Evolutionary conservation across 2,329 filamentous ascomycete genomes (phyloP).

Genomic region (Clarireedia paspali): DNA sequence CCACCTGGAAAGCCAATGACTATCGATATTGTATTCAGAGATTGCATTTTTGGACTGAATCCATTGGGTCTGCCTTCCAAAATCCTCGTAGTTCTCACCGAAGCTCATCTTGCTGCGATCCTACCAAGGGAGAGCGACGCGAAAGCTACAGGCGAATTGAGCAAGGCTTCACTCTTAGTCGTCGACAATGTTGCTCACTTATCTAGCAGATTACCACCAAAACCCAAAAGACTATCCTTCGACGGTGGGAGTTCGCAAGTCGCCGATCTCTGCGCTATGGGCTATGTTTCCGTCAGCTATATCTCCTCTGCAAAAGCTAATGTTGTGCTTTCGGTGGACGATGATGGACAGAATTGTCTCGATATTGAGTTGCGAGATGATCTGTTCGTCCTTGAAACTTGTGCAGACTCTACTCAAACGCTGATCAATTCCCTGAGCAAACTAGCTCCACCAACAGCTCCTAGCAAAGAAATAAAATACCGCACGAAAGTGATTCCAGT

Average conservation of each 20-base stretch:
- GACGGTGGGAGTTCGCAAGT: slow-evolving; percentile 38
- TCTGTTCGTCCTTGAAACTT: slow-evolving; percentile 84
- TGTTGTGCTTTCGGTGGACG: slow-evolving; percentile 49
- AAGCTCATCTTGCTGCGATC: slow-evolving; percentile 62
- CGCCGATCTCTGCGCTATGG: slow-evolving; percentile 51
- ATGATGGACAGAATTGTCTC: slow-evolving; percentile 56
- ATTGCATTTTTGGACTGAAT: slow-evolving; percentile 79
- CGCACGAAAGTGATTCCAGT: slow-evolving; percentile 80
- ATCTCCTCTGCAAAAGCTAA: slow-evolving; percentile 72
- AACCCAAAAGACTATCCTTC: slow-evolving; percentile 24
- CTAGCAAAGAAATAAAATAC: slow-evolving; percentile 77
- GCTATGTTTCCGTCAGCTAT: slow-evolving; percentile 80
- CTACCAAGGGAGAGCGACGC: slow-evolving; percentile 60
- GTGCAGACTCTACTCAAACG: slow-evolving; percentile 94
- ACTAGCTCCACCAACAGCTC: slow-evolving; percentile 68
- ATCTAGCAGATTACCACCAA: slow-evolving; percentile 1
- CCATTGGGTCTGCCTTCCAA: slow-evolving; percentile 71
- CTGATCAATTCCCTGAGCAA: slow-evolving; percentile 72
- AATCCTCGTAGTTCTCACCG: slow-evolving; percentile 68
- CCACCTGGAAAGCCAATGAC: slow-evolving; percentile 48
- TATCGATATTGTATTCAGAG: slow-evolving; percentile 67
- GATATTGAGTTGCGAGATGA: slow-evolving; percentile 80
- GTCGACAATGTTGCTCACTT: slow-evolving; percentile 63
- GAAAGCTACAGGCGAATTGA: slow-evolving; percentile 58
- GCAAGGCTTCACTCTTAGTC: slow-evolving; percentile 74